phyloP scores from a whole-genome alignment of 371 early-diverging fungal genomes.

The Sporodiniella umbellata region DNA sequence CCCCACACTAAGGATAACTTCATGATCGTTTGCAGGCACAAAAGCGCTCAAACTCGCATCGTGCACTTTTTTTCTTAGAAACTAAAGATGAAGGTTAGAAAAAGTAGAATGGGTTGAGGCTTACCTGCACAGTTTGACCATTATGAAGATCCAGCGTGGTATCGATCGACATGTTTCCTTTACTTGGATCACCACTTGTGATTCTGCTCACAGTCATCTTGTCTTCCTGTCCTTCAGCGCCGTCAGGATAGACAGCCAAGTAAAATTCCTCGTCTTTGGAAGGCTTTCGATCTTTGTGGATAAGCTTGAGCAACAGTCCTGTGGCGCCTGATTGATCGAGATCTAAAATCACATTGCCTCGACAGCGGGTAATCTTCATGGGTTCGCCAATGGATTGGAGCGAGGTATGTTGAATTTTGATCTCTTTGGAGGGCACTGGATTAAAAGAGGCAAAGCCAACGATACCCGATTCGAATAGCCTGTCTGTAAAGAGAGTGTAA shows the following conservation, averaged over 20 bases:
- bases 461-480: constrained; percentile 55
- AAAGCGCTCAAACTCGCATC: not conserved
- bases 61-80: constrained; percentile 16
- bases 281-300: constrained; percentile 32
- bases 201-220: constrained; percentile 56
- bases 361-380: constrained; percentile 58
- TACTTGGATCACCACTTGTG: constrained; percentile 74
- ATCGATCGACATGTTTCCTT: constrained; percentile 74
- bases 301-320: constrained; percentile 50
- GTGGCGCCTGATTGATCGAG: constrained; percentile 66
- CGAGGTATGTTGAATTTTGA: constrained; percentile 33
- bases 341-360: constrained; percentile 72
- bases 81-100: constrained; percentile 18
- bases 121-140: constrained; percentile 63
- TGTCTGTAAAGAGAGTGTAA: constrained; percentile 50
- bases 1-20: constrained; percentile 24
- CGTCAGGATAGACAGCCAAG: constrained; percentile 38
- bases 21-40: constrained; percentile 9
- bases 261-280: constrained; percentile 60
- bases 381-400: constrained; percentile 51
- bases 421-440: not conserved
- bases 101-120: not conserved
- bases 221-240: constrained; percentile 1
- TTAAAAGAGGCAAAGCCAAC: constrained; percentile 55
- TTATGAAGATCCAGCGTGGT: constrained; percentile 58